Evolutionary conservation across 257 asterid species (phyloP).

Genomic region (Solanum rostratum): DNA sequence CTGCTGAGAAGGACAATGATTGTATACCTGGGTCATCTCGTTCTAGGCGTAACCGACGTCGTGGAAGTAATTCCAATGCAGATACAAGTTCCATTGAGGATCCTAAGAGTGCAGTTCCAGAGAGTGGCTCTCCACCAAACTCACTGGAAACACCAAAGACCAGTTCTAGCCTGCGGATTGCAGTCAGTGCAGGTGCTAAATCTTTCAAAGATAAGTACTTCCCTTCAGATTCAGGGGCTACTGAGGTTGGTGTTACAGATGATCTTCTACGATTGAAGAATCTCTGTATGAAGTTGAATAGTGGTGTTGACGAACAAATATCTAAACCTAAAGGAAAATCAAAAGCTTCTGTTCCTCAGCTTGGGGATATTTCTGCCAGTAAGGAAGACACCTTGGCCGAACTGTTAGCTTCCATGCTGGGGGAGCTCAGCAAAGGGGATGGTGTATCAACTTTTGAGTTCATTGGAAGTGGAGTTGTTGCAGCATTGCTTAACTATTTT

Average conservation of each 20-base stretch:
- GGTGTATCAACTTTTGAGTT: slow-evolving; percentile 98
- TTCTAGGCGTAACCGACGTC: slow-evolving; percentile 74
- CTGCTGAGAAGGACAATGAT: slow-evolving; percentile 72
- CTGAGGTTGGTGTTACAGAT: slow-evolving; percentile 65
- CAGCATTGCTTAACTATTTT: slow-evolving; percentile 72
- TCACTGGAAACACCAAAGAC: slow-evolving; percentile 42
- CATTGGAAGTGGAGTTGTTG: slow-evolving; percentile 89
- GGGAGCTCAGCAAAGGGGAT: slow-evolving; percentile 84
- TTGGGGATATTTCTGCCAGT: slow-evolving; percentile 41
- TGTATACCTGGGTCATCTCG: slow-evolving; percentile 73
- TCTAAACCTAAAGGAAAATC: slow-evolving; percentile 75
- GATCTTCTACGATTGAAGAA: slow-evolving; percentile 80
- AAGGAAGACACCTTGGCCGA: slow-evolving; percentile 62
- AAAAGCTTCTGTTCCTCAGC: slow-evolving; percentile 44
- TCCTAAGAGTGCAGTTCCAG: slow-evolving; percentile 30
- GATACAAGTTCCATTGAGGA: slow-evolving; percentile 53
- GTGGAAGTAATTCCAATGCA: slow-evolving; percentile 43
- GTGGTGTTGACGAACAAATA: slow-evolving; percentile 50
- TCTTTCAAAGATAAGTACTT: slow-evolving; percentile 82
- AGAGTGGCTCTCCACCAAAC: slow-evolving; percentile 39
- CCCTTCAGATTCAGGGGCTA: slow-evolving; percentile 56
- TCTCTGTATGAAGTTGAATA: slow-evolving; percentile 68
- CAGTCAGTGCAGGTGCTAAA: slow-evolving; percentile 77
- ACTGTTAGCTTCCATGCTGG: slow-evolving; percentile 65
- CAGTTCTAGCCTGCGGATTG: slow-evolving; percentile 51